Evolutionary conservation across 768 basidiomycete species (phyloP), one percentile per base, ranked within the genome.

Genomic region (Hygrophorus russula): DNA sequence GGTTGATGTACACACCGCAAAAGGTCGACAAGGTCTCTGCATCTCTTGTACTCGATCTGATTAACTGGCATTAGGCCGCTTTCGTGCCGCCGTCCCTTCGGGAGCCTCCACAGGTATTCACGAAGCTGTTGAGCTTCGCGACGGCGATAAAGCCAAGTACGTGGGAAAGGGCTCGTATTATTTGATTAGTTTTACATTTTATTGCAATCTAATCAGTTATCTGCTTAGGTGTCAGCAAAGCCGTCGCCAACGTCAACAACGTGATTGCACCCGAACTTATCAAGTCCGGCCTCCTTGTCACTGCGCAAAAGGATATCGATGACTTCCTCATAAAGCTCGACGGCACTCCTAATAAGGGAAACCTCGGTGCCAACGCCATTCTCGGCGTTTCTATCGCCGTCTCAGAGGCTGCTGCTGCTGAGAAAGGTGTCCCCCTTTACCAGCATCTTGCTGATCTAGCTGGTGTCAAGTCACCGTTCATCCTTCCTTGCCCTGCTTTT

Each of bases 321-420:
- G 86, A 96, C 65, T 83, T 98, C 71, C 75, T 99, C 63, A 94
- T 97, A 80, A 91, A 96, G 70, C 80, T 89, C 56, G 96, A 99
- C 59, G 91, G 90, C 44, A 92, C 92, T 49, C 70, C 89, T 49
- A 99, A 99, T 84, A 99, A 99, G 78, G 93, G 91, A 65, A 94
- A 94, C 64, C 82, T 97, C 59, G 96, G 96, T 56, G 96, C 96
- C 41, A 99, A 99, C 64, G 96, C 96, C 58, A 97, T 98, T 65
- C 87, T 99, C 47, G 96, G 92, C 64, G 88, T 99, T 57, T 93
- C 89, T 48, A 97, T 98, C 63, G 94, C 94, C 28, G 90, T 86
- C 41, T 76, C 87, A 34, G 82, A 88, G 67, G 96, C 96, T 49
- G 96, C 72, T 53, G 96, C 96, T 35, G 88, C 79, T 41, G 88